phyloP scores from a whole-genome alignment of 352 stramenopile genomes.

The Pythium folliculosum region DNA sequence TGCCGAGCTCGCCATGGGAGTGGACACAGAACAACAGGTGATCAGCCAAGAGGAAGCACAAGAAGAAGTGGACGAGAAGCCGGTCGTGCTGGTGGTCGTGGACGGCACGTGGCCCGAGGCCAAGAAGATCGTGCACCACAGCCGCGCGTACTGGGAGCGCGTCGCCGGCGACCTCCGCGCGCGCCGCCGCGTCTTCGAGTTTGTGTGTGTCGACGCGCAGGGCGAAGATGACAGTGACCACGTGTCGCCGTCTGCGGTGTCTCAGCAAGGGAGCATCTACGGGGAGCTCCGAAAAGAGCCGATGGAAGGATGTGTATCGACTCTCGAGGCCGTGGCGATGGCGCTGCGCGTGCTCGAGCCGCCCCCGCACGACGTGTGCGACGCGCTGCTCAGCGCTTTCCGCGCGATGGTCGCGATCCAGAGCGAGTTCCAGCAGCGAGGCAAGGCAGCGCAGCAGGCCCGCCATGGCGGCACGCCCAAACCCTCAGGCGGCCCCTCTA shows the following conservation, averaged over 20 bases:
- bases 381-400: constrained; percentile 50
- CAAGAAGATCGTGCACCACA: constrained; percentile 74
- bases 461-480: constrained; percentile 25
- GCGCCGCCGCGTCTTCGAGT: constrained; percentile 40
- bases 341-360: constrained; percentile 52
- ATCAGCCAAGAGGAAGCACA: background rate
- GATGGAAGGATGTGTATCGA: constrained; percentile 75
- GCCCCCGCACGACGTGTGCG: constrained; percentile 13
- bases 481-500: background rate
- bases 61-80: background rate
- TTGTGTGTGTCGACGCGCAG: constrained; percentile 43
- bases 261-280: constrained; percentile 51
- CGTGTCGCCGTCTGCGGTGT: background rate
- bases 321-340: constrained; percentile 63
- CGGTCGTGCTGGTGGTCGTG: constrained; percentile 56
- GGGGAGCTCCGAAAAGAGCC: constrained; percentile 67
- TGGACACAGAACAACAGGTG: background rate
- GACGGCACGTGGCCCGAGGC: constrained; percentile 83
- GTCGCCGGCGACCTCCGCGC: constrained; percentile 31
- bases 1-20: background rate
- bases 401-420: constrained; percentile 62
- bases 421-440: constrained; percentile 35
- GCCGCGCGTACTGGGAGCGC: constrained; percentile 39
- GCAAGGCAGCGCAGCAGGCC: constrained; percentile 20
- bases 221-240: background rate